Conservation (phyloP, 495 filamentous ascomycete species). For the Aspergillus incahuasiensis region DNA sequence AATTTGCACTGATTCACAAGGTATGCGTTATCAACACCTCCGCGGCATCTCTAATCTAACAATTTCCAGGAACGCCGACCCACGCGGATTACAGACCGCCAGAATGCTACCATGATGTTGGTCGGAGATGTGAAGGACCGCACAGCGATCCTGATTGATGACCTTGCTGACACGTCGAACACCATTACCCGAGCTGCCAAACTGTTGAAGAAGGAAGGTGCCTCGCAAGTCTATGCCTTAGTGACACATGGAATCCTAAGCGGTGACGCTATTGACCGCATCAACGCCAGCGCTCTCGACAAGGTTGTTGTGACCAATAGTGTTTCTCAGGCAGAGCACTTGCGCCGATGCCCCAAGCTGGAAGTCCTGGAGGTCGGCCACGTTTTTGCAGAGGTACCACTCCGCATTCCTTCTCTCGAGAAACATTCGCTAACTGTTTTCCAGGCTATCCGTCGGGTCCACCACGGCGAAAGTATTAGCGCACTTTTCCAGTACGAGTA, state of each 20-base stretch:
- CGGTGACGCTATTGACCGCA: conserved; percentile 89
- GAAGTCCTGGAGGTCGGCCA: conserved; percentile 88
- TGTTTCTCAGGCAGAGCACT: conserved; percentile 81
- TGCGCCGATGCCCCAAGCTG: conserved; percentile 71
- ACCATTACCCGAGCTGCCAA: conserved; percentile 97
- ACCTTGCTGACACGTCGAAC: conserved; percentile 92
- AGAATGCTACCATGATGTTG: conserved; percentile 98
- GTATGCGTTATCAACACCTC: conserved; percentile 45
- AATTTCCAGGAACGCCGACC: conserved; percentile 78
- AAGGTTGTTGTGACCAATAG: conserved; percentile 92
- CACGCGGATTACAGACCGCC: conserved; percentile 86
- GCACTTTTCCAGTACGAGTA: conserved; percentile 89
- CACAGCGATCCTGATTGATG: conserved; percentile 86
- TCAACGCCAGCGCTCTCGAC: conserved; percentile 86
- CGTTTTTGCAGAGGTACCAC: conserved; percentile 81
- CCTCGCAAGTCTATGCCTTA: conserved; percentile 79
- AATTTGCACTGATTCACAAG: conserved; percentile 97
- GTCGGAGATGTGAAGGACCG: conserved; percentile 82
- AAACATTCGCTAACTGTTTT: conserved; percentile 19
- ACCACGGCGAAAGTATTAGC: conserved; percentile 97
- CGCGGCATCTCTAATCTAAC: conserved; percentile 20
- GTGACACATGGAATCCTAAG: conserved; percentile 92
- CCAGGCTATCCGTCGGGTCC: conserved; percentile 90
- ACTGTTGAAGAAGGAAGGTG: conserved; percentile 89
- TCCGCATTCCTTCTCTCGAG: not conserved